These are phyloP conservation scores for Saturnispora saitoi DNA, from an alignment of 805 yeast genomes.

Conservation along the genomic window DNA sequence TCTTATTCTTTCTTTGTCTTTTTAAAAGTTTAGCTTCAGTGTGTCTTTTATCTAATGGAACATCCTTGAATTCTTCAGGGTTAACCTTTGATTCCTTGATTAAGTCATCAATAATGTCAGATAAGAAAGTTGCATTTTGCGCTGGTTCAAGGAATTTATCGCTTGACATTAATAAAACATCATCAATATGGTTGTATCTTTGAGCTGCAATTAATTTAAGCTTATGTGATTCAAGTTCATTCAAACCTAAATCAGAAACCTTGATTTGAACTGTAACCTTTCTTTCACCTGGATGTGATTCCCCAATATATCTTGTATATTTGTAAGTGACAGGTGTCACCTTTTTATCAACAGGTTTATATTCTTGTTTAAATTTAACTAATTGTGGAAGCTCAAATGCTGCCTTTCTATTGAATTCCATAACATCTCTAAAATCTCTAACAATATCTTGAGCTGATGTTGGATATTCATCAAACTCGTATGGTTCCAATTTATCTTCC, in stretches of 20 bases:
- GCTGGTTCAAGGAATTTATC: constrained; percentile 66
- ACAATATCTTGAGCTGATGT: constrained; percentile 63
- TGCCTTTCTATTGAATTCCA: constrained; percentile 71
- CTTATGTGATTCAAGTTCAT: constrained; percentile 53
- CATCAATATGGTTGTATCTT: constrained; percentile 57
- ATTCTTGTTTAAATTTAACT: constrained; percentile 64
- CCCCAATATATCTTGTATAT: constrained; percentile 69
- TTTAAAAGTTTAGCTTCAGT: constrained; percentile 36
- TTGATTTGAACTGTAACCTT: constrained; percentile 56
- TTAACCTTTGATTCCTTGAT: constrained; percentile 56
- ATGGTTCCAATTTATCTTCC: constrained; percentile 29
- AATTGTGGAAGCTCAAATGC: constrained; percentile 90
- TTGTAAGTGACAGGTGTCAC: constrained; percentile 55
- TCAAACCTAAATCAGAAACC: constrained; percentile 46
- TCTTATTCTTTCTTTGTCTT: constrained; percentile 33
- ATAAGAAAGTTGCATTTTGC: constrained; percentile 73
- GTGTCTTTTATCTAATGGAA: constrained; percentile 78
- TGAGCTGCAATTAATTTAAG: constrained; percentile 71
- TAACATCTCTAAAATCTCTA: constrained; percentile 62
- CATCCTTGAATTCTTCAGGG: constrained; percentile 54
- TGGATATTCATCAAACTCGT: constrained; percentile 57
- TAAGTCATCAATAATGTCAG: constrained; percentile 53
- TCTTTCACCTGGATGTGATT: constrained; percentile 57
- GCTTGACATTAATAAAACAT: constrained; percentile 55
- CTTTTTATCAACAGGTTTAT: constrained; percentile 37